Base-by-base conservation (phyloP, 2,329 filamentous ascomycete genomes). In the Phaeosphaeriaceae sp. region DNA sequence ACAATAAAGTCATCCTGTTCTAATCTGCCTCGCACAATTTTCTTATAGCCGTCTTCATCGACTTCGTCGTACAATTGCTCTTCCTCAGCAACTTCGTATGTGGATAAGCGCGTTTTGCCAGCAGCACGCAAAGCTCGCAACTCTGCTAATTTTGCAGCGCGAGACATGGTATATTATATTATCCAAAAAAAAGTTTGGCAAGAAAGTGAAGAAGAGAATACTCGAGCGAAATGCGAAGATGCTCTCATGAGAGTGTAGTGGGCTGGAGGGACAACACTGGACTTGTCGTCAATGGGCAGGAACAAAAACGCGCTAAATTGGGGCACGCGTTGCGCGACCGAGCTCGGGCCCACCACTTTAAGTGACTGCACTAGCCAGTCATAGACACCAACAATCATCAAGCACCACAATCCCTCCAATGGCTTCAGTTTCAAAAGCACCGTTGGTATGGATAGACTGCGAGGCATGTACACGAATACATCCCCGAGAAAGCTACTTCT, bases 1-100 rank as follows among this genome's bases (percentile, higher is more conserved):
- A 99, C 92, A 43, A 99, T 93, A 67, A 99, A 99, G 76, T 99
- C 94, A 65, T 99, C 94, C 66, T 96, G 83, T 68, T 97, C 90
- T 42, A 99, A 81, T 38, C 94, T 87, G 47, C 88, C 86, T 34
- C 94, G 85, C 12, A 99, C 92, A 60, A 97, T 88, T 73, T 95
- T 95, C 79, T 97, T 97, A 81, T 99, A 99, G 42, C 90, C 89
- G 67, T 94, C 93, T 66, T 99, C 94, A 68, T 97, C 92, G 39
- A 99, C 92, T 66, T 96, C 92, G 56, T 97, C 94, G 77, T 97
- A 99, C 36, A 99, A 80, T 61, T 90, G 86, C 58, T 87, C 84
- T 64, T 90, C 88, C 55, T 97, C 87, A 64, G 91, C 84, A 54
- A 97, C 85, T 74, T 96, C 81, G 77, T 97, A 99, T 51, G 83